Evolutionary conservation across 139 green algal genomes (phyloP), one percentile per base, ranked within the genome.

Genomic region (Nannochloris sp.): DNA sequence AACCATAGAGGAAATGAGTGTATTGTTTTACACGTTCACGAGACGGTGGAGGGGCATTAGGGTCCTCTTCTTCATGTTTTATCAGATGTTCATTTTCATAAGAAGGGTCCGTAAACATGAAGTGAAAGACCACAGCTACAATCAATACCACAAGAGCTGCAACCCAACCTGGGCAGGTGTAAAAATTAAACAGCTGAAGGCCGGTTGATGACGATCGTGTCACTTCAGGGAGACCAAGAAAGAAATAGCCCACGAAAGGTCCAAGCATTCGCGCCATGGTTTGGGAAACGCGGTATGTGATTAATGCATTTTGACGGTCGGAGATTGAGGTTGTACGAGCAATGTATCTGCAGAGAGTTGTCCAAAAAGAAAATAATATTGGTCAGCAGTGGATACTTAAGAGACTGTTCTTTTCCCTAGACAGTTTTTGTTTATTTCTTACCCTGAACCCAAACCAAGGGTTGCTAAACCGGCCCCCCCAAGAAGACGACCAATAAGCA

Each of bases 131-230:
- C 29, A 35, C 9, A 36, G 36, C 23, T 5, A 77, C 31, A 4
- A 46, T 19, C 45, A 38, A 2, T 19, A 77, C 55, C 2, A 72
- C 15, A 3, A 29, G 19, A 4, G 51, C 48, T 3, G 70, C 62
- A 15, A 54, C 34, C 70, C 70, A 77, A 25, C 70, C 70, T n/a
- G 69, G 67, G n/a, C 67, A 42, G 31, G 58, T 74, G 58, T 74
- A 74, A 61, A 61, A 77, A 63, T 77, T 77, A 57, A 77, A 77
- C 6, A 72, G 12, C 63, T 77, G 71, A 4, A 72, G 39, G 34
- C 8, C 62, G 2, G 54, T 65, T 9, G 32, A 60, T 14, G 70
- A 68, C 6, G 14, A 30, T 6, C 4, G 6, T 35, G 24, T 56
- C 27, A 75, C 68, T 6, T 64, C 36, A 0, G 70, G 70, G 34